Evolutionary conservation across 2,329 filamentous ascomycete genomes (phyloP).

Genomic region (Cryphonectria parasitica): DNA sequence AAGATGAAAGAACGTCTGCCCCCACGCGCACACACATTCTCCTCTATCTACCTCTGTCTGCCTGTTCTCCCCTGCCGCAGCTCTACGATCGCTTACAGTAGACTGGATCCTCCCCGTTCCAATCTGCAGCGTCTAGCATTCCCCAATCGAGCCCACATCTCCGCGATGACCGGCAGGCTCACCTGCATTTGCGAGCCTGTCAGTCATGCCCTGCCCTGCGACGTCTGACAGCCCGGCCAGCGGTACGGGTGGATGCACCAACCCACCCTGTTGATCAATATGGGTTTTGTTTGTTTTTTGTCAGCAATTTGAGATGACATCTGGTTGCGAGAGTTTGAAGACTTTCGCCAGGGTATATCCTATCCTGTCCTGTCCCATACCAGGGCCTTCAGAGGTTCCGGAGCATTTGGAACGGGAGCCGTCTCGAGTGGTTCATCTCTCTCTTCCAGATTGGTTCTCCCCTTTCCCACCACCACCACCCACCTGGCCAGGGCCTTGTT

Average conservation of each 20-base stretch:
- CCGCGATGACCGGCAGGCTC: constrained; percentile 12
- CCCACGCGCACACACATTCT: too few species aligned
- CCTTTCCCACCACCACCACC: not conserved
- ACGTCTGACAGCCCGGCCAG: not conserved
- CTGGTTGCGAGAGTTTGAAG: not conserved
- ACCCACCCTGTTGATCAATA: not conserved
- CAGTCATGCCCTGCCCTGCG: not conserved
- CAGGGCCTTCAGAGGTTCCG: constrained; percentile 6
- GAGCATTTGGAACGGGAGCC: constrained; percentile 7
- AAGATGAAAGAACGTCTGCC: not conserved
- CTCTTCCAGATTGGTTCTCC: not conserved
- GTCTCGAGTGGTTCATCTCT: not conserved
- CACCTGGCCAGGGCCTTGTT: not conserved
- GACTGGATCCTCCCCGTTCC: not conserved
- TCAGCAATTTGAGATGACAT: constrained; percentile 8
- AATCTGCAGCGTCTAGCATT: constrained; percentile 3
- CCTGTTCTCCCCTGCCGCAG: not conserved
- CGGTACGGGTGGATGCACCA: not conserved
- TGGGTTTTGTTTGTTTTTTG: not conserved
- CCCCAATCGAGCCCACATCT: constrained; percentile 9
- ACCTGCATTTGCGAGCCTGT: constrained; percentile 1
- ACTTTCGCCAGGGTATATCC: not conserved
- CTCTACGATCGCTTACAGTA: not conserved
- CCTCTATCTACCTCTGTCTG: too few species aligned
- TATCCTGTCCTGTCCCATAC: constrained; percentile 19